Evolutionary conservation across 352 stramenopile genomes (phyloP).

Genomic region (Globisporangium paroecandrum): DNA sequence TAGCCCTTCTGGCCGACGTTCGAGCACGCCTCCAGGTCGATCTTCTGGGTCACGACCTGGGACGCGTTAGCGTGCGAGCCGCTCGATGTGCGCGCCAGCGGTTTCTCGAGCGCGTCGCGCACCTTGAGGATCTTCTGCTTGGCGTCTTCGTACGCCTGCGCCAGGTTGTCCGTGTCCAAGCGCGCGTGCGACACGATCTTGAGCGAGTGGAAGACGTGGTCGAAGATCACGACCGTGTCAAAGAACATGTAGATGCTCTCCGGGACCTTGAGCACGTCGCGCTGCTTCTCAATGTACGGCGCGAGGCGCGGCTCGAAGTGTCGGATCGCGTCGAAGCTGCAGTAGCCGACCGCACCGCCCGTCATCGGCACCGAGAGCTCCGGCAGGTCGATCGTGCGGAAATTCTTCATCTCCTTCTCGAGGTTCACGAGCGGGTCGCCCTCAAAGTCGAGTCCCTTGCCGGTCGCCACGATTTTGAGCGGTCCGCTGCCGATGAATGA

Average conservation of each 20-base stretch:
- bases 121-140: slow-evolving; percentile 72
- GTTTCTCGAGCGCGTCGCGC: slow-evolving; percentile 56
- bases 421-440: slow-evolving; percentile 76
- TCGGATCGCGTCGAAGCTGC: slow-evolving; percentile 84
- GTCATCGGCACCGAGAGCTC: slow-evolving; percentile 83
- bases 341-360: slow-evolving; percentile 85
- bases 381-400: slow-evolving; percentile 59
- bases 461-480: slow-evolving; percentile 73
- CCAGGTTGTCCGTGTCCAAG: slow-evolving; percentile 63
- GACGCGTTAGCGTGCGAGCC: slow-evolving; percentile 49
- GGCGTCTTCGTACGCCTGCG: slow-evolving; percentile 63
- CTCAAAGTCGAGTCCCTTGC: slow-evolving; percentile 47
- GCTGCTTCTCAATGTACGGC: slow-evolving; percentile 70
- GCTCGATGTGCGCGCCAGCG: slow-evolving; percentile 52
- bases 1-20: slow-evolving; percentile 84
- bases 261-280: slow-evolving; percentile 75
- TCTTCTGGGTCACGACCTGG: slow-evolving; percentile 23
- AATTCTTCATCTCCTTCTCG: slow-evolving; percentile 78
- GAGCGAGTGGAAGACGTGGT: slow-evolving; percentile 89
- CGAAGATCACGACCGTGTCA: slow-evolving; percentile 87
- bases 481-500: slow-evolving; percentile 87
- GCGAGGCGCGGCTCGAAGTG: slow-evolving; percentile 86
- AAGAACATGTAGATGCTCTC: slow-evolving; percentile 92
- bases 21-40: slow-evolving; percentile 72
- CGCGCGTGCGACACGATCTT: slow-evolving; percentile 85